phyloP scores from a whole-genome alignment of 495 filamentous ascomycete species.

The Penicillium silybi region DNA sequence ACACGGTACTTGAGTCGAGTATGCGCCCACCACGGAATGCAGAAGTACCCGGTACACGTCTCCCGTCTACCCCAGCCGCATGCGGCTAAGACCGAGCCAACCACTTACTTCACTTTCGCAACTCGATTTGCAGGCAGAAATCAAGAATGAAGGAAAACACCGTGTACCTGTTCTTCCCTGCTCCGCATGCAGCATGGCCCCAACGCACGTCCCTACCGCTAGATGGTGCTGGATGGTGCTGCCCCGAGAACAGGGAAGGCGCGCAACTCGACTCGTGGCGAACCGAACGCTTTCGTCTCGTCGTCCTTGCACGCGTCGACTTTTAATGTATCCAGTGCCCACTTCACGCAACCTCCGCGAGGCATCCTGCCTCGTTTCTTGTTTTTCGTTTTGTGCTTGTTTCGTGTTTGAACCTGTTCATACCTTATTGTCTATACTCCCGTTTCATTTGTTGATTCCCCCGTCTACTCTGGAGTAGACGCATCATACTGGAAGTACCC shows the following conservation, averaged over 20 bases:
- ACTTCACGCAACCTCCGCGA: not conserved
- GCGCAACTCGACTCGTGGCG: not conserved
- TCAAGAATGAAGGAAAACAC: not conserved
- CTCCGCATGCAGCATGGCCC: conserved; percentile 10
- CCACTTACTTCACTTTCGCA: not conserved
- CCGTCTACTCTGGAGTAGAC: not conserved
- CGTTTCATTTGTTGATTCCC: not conserved
- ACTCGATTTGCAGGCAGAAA: not conserved
- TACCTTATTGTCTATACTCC: conserved; percentile 5
- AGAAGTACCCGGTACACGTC: not conserved
- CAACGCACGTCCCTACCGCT: not conserved
- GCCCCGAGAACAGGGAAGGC: not conserved
- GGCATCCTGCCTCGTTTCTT: not conserved
- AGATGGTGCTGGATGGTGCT: not conserved
- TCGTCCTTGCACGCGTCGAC: not conserved
- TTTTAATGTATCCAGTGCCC: conserved; percentile 3
- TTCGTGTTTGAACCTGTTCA: conserved; percentile 6
- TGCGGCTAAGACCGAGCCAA: not conserved
- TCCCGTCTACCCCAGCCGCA: not conserved
- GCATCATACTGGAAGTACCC: not conserved
- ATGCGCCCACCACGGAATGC: not conserved
- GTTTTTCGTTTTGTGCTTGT: not conserved
- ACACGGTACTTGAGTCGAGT: not conserved
- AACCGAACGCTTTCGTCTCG: conserved; percentile 7
- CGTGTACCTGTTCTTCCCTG: conserved; percentile 2